These are phyloP conservation scores for Cucurbita maxima DNA, from an alignment of 306 rosid species.

Conservation along the genomic window DNA sequence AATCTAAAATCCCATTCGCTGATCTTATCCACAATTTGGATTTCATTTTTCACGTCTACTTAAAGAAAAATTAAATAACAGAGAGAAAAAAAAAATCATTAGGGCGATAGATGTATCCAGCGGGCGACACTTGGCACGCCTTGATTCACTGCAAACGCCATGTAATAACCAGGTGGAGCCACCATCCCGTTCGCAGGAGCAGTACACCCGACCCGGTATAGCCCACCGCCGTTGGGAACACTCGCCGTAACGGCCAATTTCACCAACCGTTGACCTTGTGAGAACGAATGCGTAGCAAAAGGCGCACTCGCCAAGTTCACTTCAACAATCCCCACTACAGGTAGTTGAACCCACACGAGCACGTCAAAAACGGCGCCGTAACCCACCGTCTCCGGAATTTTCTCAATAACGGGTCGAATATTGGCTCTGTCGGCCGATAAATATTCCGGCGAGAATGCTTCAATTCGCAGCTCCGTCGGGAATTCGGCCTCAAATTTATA, in stretches of 20 bases:
- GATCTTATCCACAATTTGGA: no score
- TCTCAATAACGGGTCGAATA: slow-evolving; percentile 44
- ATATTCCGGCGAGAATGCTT: slow-evolving; percentile 79
- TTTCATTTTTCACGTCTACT: no score
- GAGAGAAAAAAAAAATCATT: not conserved
- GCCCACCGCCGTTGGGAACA: slow-evolving; percentile 22
- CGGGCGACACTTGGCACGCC: slow-evolving; percentile 85
- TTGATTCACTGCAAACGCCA: slow-evolving; percentile 74
- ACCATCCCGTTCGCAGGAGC: slow-evolving; percentile 61
- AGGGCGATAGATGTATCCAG: slow-evolving; percentile 40
- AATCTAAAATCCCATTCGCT: not conserved
- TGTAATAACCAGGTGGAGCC: slow-evolving; percentile 83
- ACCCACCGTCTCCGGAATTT: slow-evolving; percentile 34
- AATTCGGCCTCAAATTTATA: slow-evolving; percentile 40
- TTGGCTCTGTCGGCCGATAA: slow-evolving; percentile 36
- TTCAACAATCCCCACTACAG: slow-evolving; percentile 64
- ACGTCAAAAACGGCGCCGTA: slow-evolving; percentile 43
- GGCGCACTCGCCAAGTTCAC: slow-evolving; percentile 62
- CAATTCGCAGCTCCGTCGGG: slow-evolving; percentile 58
- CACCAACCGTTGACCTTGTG: slow-evolving; percentile 76
- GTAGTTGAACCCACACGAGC: slow-evolving; percentile 34
- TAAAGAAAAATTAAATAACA: no score
- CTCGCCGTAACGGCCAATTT: slow-evolving; percentile 43
- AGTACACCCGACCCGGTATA: slow-evolving; percentile 31
- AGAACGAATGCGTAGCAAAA: slow-evolving; percentile 76